Percentiles rank a stretch among this genome's conserved stretches.
These are phyloP conservation scores for Acrodontium crateriforme DNA, from an alignment of 2,329 filamentous ascomycete species.

Conservation along the genomic window DNA sequence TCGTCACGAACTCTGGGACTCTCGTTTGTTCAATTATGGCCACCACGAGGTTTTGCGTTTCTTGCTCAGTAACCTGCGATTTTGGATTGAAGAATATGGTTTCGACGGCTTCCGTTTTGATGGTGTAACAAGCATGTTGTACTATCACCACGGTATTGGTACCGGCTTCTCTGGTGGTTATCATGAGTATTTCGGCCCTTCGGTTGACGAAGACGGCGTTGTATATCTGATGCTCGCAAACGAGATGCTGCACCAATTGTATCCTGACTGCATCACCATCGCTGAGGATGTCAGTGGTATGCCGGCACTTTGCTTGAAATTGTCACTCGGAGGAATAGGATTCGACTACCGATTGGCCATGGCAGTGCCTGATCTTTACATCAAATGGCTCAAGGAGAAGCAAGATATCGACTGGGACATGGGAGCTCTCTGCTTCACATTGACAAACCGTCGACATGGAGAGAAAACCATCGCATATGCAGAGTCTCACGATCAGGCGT, in stretches of 20 bases:
- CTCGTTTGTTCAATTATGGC: slow-evolving; percentile 92
- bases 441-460: slow-evolving; percentile 85
- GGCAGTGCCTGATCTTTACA: slow-evolving; percentile 98
- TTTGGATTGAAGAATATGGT: slow-evolving; percentile 97
- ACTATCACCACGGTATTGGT: slow-evolving; percentile 89
- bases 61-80: slow-evolving; percentile 83
- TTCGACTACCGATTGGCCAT: slow-evolving; percentile 97
- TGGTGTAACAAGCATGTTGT: slow-evolving; percentile 97
- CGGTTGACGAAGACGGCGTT: slow-evolving; percentile 84
- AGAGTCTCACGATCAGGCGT: slow-evolving; percentile 96
- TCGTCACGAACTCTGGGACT: slow-evolving; percentile 88
- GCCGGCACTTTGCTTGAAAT: slow-evolving; percentile 82
- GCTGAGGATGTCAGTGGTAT: slow-evolving; percentile 97
- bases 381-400: slow-evolving; percentile 93
- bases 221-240: slow-evolving; percentile 95
- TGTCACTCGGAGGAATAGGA: slow-evolving; percentile 78
- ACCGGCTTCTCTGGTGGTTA: slow-evolving; percentile 97
- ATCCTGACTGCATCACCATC: slow-evolving; percentile 77
- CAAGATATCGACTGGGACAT: slow-evolving; percentile 88
- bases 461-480: slow-evolving; percentile 98
- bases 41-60: slow-evolving; percentile 92
- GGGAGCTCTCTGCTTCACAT: slow-evolving; percentile 65
- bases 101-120: slow-evolving; percentile 98
- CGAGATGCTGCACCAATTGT: slow-evolving; percentile 83
- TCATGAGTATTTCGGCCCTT: slow-evolving; percentile 87